Percentiles rank a stretch among this genome's conserved stretches.
Evolutionary conservation across 164 flowering plant species (phyloP).

Genomic region (Tetracentron sinense): DNA sequence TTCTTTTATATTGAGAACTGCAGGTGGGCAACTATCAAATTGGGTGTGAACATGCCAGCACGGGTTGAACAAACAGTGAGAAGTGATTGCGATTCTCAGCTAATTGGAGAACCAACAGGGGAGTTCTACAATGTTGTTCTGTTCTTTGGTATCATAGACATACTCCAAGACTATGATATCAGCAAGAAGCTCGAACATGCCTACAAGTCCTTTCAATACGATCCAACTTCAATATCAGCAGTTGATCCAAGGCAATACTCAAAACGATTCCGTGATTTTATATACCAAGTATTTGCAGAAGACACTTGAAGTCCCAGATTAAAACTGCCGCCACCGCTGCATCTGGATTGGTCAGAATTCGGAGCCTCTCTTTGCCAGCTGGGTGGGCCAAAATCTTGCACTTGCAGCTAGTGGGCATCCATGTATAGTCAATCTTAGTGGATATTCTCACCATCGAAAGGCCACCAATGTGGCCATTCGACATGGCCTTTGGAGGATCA

Average conservation of each 20-base stretch:
- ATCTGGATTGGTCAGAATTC: not conserved
- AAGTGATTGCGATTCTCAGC: no score
- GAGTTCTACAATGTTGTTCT: no score
- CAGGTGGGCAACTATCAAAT: not conserved
- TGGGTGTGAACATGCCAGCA: no score
- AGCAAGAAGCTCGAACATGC: no score
- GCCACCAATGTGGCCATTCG: not conserved
- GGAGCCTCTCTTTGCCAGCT: not conserved
- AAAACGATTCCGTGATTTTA: no score
- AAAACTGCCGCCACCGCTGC: not conserved
- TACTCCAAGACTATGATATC: no score
- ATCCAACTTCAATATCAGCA: no score
- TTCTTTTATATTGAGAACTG: not conserved
- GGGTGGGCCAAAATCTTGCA: not conserved
- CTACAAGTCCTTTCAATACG: no score
- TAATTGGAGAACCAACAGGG: no score
- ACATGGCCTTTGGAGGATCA: slow-evolving; percentile 4
- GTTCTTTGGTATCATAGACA: no score
- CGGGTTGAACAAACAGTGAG: no score
- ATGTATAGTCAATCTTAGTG: slow-evolving; percentile 1
- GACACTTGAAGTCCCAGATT: slow-evolving; percentile 11
- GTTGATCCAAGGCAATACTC: no score
- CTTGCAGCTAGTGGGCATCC: not conserved
- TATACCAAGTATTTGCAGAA: slow-evolving; percentile 58
- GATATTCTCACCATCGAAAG: not conserved